Evolutionary conservation across 2,329 filamentous ascomycete genomes (phyloP).

Genomic region (Alternaria brassicae): DNA sequence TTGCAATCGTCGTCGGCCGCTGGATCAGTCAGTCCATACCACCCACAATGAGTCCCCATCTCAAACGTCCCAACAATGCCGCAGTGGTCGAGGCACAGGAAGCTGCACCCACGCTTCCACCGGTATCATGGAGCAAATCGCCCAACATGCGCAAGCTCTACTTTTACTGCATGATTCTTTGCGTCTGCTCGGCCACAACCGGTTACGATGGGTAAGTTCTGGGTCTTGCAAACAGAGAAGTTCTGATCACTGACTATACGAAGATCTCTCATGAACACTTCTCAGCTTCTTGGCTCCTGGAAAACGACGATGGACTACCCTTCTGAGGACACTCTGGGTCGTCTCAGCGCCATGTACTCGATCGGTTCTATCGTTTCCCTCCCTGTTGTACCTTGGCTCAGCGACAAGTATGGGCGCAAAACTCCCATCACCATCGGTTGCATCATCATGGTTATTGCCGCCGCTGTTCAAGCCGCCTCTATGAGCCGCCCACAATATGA

Average conservation of each 20-base stretch:
- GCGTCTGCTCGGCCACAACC: conserved; percentile 63
- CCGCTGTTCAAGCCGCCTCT: conserved; percentile 39
- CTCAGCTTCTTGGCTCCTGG: conserved; percentile 52
- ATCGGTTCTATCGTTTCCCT: conserved; percentile 52
- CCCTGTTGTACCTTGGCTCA: conserved; percentile 48
- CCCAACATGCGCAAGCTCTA: conserved; percentile 57
- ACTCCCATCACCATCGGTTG: conserved; percentile 52
- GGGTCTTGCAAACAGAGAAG: neutral
- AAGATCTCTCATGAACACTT: conserved; percentile 55
- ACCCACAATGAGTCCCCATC: conserved; percentile 18
- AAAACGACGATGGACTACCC: conserved; percentile 49
- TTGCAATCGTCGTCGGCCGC: conserved; percentile 10
- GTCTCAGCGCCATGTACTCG: conserved; percentile 55
- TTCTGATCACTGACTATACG: conserved; percentile 1
- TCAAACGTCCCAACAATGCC: conserved; percentile 20
- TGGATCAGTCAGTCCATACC: conserved; percentile 16
- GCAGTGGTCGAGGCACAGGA: conserved; percentile 25
- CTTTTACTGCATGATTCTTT: conserved; percentile 60
- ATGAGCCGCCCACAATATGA: conserved; percentile 58
- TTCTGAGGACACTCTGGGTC: conserved; percentile 50
- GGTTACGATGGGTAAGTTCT: conserved; percentile 61
- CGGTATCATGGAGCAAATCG: neutral
- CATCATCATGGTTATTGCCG: conserved; percentile 56
- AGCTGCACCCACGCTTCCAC: conserved; percentile 9
- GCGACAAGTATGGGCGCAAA: conserved; percentile 55